Evolutionary conservation across 345 rosid species (phyloP).

Genomic region (Eucalyptus curtisii): DNA sequence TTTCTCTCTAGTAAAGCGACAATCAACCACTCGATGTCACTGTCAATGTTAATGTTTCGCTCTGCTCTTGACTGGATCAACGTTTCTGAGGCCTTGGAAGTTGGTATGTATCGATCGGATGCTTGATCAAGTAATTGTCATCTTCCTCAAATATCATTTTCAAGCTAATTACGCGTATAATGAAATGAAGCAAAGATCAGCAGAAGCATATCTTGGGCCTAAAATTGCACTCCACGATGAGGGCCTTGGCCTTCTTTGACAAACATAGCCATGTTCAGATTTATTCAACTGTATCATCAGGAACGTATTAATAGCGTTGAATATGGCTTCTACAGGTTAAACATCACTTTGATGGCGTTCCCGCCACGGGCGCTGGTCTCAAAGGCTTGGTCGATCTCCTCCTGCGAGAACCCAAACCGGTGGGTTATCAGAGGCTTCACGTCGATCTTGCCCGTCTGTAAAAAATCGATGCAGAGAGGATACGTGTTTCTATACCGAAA

Average conservation of each 20-base stretch:
- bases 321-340: conserved; percentile 34
- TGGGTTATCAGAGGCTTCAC: conserved; percentile 85
- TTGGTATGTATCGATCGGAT: not conserved
- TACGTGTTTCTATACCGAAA: conserved; percentile 84
- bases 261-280: not conserved
- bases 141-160: not conserved
- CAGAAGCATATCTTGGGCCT: not conserved
- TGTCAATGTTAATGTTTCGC: not conserved
- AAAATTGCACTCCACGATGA: not conserved
- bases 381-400: conserved; percentile 77
- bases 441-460: conserved; percentile 71
- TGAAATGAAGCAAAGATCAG: not conserved
- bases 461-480: conserved; percentile 72
- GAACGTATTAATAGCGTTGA: not conserved
- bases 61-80: not conserved
- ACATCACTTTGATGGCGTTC: conserved; percentile 83
- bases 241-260: not conserved
- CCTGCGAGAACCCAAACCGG: conserved; percentile 76
- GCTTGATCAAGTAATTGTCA: not conserved
- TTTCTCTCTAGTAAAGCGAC: not conserved
- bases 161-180: not conserved
- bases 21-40: not conserved
- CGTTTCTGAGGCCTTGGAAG: not conserved
- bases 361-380: conserved; percentile 88
- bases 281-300: not conserved